Percentiles rank a stretch among this genome's conserved stretches.
phyloP scores from a whole-genome alignment of 768 basidiomycete genomes.

The Xerocomellus chrysenteron region DNA sequence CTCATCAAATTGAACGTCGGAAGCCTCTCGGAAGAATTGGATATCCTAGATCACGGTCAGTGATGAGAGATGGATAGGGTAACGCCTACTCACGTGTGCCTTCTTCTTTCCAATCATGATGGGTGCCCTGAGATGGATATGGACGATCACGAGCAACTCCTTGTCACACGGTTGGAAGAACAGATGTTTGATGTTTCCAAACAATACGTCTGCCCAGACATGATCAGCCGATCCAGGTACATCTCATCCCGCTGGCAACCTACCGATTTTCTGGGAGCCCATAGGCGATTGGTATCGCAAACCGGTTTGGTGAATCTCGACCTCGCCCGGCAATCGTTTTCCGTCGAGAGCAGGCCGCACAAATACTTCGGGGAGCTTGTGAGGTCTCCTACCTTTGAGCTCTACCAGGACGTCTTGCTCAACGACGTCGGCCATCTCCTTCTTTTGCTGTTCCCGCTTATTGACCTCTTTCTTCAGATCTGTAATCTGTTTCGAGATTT shows the following conservation, averaged over 20 bases:
- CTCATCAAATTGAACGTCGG: constrained; percentile 97
- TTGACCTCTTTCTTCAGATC: constrained; percentile 96
- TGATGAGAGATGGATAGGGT: neutral
- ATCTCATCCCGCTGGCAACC: constrained; percentile 24
- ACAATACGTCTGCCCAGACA: constrained; percentile 70
- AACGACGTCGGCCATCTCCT: constrained; percentile 97
- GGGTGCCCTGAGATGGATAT: constrained; percentile 89
- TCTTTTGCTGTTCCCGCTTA: constrained; percentile 96
- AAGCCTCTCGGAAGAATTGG: constrained; percentile 97
- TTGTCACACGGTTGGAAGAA: constrained; percentile 99
- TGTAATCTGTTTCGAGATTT: constrained; percentile 87
- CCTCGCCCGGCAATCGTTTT: constrained; percentile 93
- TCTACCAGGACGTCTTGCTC: constrained; percentile 91
- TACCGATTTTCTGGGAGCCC: constrained; percentile 89
- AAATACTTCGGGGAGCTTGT: constrained; percentile 87
- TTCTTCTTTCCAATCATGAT: constrained; percentile 99
- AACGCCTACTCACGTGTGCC: constrained; percentile 63
- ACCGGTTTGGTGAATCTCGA: constrained; percentile 98
- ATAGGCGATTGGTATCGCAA: constrained; percentile 86
- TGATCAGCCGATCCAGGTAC: constrained; percentile 1
- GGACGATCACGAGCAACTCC: constrained; percentile 91
- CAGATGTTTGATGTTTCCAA: constrained; percentile 96
- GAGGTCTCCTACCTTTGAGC: constrained; percentile 83
- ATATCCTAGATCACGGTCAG: constrained; percentile 61
- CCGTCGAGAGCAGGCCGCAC: constrained; percentile 93